Conservation (phyloP, 306 rosid species). For the Abrus precatorius region DNA sequence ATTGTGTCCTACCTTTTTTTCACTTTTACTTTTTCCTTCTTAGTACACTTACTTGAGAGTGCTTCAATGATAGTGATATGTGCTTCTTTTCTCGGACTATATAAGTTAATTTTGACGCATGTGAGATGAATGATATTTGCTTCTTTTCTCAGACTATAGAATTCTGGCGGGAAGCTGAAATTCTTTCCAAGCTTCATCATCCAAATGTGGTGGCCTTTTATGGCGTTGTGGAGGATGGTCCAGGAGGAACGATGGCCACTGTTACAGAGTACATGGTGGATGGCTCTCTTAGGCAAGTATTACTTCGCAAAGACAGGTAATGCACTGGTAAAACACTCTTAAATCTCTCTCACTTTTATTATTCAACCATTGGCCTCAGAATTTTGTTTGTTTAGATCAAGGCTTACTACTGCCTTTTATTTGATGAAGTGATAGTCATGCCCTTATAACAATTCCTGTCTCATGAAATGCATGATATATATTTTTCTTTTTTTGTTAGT, state of each 20-base stretch:
- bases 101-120: conserved; percentile 56
- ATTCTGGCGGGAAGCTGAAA: conserved; percentile 91
- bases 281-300: conserved; percentile 86
- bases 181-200: conserved; percentile 88
- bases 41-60: background rate
- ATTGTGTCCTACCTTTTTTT: background rate
- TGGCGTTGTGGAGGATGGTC: conserved; percentile 74
- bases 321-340: background rate
- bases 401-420: background rate
- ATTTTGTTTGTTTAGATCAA: background rate
- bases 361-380: background rate
- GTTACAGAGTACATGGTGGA: conserved; percentile 91
- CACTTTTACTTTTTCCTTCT: background rate
- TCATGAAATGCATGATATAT: conserved; percentile 20
- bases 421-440: background rate
- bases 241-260: conserved; percentile 88
- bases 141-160: conserved; percentile 70
- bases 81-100: conserved; percentile 62
- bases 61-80: background rate
- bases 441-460: conserved; percentile 9
- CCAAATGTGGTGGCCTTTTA: conserved; percentile 90
- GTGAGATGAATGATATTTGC: conserved; percentile 10
- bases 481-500: conserved; percentile 32
- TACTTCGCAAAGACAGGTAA: conserved; percentile 83
- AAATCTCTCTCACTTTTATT: background rate